Conservation (phyloP, 2,329 filamentous ascomycete species). For the Apiospora sp. region DNA sequence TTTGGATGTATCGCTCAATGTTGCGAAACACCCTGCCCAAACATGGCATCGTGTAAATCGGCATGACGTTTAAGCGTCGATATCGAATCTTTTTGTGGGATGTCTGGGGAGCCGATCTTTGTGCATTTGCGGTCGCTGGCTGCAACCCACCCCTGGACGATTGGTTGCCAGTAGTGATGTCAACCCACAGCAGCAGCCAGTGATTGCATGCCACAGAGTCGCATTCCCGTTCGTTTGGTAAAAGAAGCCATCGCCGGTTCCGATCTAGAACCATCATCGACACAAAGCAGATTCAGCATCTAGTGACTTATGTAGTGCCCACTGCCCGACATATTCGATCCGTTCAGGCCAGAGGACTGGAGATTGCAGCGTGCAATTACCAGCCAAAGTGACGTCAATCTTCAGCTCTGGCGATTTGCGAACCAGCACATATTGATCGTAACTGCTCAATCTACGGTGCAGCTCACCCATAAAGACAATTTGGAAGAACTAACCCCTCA, state of each 20-base stretch:
- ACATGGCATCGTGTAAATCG: no score
- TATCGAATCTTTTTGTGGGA: neutral
- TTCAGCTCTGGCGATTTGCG: neutral
- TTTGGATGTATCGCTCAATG: neutral
- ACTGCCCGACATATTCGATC: neutral
- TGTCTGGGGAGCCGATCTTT: constrained; percentile 16
- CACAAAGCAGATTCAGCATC: neutral
- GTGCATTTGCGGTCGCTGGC: neutral
- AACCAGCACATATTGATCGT: neutral
- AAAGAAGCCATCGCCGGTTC: neutral
- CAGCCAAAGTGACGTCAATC: neutral
- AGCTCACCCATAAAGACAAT: neutral
- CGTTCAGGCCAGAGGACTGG: neutral
- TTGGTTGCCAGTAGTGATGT: constrained; percentile 7
- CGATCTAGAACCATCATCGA: neutral
- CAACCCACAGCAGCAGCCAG: neutral
- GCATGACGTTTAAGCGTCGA: neutral
- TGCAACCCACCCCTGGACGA: neutral
- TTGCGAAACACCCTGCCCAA: neutral
- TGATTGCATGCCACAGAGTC: neutral
- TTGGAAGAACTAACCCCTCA: neutral
- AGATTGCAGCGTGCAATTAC: neutral
- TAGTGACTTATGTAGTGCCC: neutral
- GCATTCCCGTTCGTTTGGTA: neutral
- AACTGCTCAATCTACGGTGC: neutral